phyloP scores from a whole-genome alignment of 139 green algal species.

The Closterium sp. region DNA sequence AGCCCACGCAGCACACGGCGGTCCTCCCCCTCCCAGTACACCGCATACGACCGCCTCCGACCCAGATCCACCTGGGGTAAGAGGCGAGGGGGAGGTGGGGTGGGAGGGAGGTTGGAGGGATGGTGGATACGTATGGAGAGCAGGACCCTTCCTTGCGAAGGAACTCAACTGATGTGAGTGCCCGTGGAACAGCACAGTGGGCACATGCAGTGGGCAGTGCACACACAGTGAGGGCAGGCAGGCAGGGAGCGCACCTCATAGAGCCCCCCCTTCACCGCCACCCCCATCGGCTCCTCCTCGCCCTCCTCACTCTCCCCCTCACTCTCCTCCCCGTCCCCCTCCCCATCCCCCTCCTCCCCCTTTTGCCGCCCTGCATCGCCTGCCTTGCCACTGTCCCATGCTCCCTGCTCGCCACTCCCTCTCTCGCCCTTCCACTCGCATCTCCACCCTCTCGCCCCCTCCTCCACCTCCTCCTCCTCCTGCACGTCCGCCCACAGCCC shows the following conservation, averaged over 20 bases:
- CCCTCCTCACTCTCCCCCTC: not conserved
- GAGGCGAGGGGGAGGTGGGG: not conserved
- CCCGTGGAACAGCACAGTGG: too few species aligned
- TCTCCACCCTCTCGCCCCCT: not conserved
- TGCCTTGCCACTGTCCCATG: not conserved
- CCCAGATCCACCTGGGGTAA: slow-evolving; percentile 17
- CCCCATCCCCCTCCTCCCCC: not conserved
- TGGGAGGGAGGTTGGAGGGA: not conserved
- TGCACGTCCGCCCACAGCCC: not conserved
- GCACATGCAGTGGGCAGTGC: too few species aligned
- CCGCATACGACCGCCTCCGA: slow-evolving; percentile 12
- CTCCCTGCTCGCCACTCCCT: not conserved
- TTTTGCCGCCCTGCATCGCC: not conserved
- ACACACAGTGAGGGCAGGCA: too few species aligned
- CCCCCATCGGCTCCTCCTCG: slow-evolving; percentile 24
- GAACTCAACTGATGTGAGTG: not conserved
- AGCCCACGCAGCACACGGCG: slow-evolving; percentile 27
- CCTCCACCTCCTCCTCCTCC: not conserved
- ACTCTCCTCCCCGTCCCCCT: not conserved
- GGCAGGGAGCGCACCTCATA: slow-evolving; percentile 30
- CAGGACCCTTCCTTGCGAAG: not conserved
- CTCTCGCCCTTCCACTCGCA: not conserved
- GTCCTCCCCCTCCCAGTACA: slow-evolving; percentile 43
- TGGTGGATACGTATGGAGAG: not conserved
- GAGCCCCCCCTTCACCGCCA: slow-evolving; percentile 39